These are phyloP conservation scores for Madurella fahalii DNA, from an alignment of 2,329 filamentous ascomycete species.

Conservation along the genomic window DNA sequence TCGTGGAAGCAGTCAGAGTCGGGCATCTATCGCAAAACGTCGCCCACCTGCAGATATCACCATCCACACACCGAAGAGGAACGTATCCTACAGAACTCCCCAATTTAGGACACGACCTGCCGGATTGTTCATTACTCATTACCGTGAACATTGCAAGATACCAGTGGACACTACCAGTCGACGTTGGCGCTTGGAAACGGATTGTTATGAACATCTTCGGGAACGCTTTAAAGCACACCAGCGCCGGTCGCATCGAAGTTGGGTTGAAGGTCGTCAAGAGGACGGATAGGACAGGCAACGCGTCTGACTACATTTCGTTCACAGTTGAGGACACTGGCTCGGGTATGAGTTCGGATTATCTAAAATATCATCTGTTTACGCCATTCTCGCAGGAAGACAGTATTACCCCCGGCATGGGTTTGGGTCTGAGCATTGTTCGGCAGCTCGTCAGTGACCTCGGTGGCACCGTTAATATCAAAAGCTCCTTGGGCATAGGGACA, in stretches of 20 bases:
- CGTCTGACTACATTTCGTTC: slow-evolving; percentile 31
- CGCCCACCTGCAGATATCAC: slow-evolving; percentile 9
- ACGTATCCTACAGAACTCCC: neutral
- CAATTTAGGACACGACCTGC: neutral
- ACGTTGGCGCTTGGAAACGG: slow-evolving; percentile 27
- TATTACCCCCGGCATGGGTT: slow-evolving; percentile 56
- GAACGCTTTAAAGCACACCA: slow-evolving; percentile 51
- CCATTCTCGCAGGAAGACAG: slow-evolving; percentile 62
- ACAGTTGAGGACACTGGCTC: slow-evolving; percentile 60
- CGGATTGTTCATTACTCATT: slow-evolving; percentile 13
- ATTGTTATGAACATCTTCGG: slow-evolving; percentile 54
- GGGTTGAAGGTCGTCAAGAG: slow-evolving; percentile 4
- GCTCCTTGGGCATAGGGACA: slow-evolving; percentile 33
- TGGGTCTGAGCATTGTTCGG: slow-evolving; percentile 63
- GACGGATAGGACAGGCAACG: slow-evolving; percentile 9
- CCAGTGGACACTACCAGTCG: slow-evolving; percentile 13
- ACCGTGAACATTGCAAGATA: slow-evolving; percentile 12
- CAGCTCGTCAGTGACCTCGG: slow-evolving; percentile 54
- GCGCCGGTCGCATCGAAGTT: slow-evolving; percentile 16
- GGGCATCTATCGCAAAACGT: slow-evolving; percentile 18
- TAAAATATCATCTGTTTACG: slow-evolving; percentile 56
- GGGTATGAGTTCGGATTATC: slow-evolving; percentile 61
- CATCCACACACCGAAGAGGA: neutral
- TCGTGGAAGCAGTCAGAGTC: slow-evolving; percentile 20
- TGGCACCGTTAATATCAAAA: slow-evolving; percentile 57